Percentiles rank a stretch among this genome's conserved stretches.
Conservation (phyloP, 2,329 filamentous ascomycete genomes). For the Plectosphaerella cucumerina region DNA sequence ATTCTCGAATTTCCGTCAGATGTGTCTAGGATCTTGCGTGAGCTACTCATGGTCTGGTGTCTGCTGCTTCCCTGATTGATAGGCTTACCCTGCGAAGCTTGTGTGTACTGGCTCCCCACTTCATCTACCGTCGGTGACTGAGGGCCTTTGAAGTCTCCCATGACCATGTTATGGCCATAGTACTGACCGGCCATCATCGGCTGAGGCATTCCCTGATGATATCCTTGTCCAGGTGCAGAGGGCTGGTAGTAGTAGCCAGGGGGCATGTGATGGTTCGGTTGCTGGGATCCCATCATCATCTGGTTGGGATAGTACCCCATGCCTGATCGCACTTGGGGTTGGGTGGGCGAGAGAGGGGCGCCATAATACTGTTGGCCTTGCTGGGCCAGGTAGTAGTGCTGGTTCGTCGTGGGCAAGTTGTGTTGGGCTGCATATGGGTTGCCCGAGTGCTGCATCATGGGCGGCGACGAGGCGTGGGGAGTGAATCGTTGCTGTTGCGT, state of each 20-base stretch:
- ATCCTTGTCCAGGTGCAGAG: slow-evolving; percentile 25
- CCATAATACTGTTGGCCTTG: slow-evolving; percentile 41
- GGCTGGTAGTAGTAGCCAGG: slow-evolving; percentile 49
- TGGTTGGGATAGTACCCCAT: slow-evolving; percentile 40
- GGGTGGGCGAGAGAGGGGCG: slow-evolving; percentile 31
- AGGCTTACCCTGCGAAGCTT: background rate
- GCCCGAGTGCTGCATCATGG: slow-evolving; percentile 31
- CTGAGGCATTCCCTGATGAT: slow-evolving; percentile 24
- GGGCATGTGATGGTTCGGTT: slow-evolving; percentile 23
- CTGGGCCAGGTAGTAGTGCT: slow-evolving; percentile 44
- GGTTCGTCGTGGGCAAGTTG: slow-evolving; percentile 31
- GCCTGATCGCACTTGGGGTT: slow-evolving; percentile 26
- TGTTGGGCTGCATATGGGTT: slow-evolving; percentile 30
- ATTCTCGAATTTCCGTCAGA: slow-evolving; percentile 31
- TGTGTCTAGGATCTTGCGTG: background rate
- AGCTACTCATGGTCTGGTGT: background rate
- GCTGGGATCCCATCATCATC: slow-evolving; percentile 36
- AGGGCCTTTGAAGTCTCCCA: slow-evolving; percentile 18
- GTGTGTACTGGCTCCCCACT: background rate
- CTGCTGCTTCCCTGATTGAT: background rate
- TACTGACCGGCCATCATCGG: slow-evolving; percentile 32
- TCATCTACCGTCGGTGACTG: slow-evolving; percentile 14
- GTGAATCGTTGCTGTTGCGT: slow-evolving; percentile 28
- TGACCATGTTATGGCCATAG: slow-evolving; percentile 16
- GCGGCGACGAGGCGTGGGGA: slow-evolving; percentile 24